Conservation (phyloP, 352 stramenopile genomes). For the Lagenidium giganteum region DNA sequence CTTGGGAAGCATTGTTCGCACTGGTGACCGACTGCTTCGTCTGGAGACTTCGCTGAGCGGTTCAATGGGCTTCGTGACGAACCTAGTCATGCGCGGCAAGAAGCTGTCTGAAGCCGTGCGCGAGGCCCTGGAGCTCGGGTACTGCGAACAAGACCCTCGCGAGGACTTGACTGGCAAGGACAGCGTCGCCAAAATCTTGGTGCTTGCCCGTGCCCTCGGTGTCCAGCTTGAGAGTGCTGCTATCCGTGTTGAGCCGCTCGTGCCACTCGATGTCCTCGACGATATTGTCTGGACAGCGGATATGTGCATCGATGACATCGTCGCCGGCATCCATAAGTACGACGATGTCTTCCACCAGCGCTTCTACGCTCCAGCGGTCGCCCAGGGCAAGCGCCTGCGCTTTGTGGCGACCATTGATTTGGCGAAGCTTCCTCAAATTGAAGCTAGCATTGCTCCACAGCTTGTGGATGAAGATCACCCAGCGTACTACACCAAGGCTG, state of each 20-base stretch:
- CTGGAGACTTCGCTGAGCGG: conserved; percentile 66
- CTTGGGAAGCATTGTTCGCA: conserved; percentile 68
- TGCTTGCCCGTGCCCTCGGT: conserved; percentile 58
- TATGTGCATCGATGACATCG: conserved; percentile 41
- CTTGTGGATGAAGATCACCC: conserved; percentile 62
- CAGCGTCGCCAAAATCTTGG: conserved; percentile 64
- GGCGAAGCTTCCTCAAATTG: conserved; percentile 37
- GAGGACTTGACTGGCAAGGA: conserved; percentile 65
- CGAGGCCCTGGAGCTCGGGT: conserved; percentile 42
- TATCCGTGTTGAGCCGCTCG: conserved; percentile 42
- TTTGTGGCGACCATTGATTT: conserved; percentile 71
- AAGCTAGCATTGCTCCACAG: conserved; percentile 37
- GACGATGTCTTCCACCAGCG: conserved; percentile 53
- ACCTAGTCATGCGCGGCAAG: conserved; percentile 64
- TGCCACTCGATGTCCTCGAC: conserved; percentile 37
- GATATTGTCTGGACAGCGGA: conserved; percentile 38
- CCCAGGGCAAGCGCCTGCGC: conserved; percentile 44
- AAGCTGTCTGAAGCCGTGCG: conserved; percentile 54
- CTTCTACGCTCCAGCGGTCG: conserved; percentile 39
- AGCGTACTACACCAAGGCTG: conserved; percentile 49
- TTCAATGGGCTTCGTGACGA: conserved; percentile 66
- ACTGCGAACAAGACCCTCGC: conserved; percentile 65
- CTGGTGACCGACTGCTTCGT: conserved; percentile 49
- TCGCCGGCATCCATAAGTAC: conserved; percentile 40
- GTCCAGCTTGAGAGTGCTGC: conserved; percentile 35